phyloP scores from a whole-genome alignment of 257 asterid species.

The Paulownia fortunei region DNA sequence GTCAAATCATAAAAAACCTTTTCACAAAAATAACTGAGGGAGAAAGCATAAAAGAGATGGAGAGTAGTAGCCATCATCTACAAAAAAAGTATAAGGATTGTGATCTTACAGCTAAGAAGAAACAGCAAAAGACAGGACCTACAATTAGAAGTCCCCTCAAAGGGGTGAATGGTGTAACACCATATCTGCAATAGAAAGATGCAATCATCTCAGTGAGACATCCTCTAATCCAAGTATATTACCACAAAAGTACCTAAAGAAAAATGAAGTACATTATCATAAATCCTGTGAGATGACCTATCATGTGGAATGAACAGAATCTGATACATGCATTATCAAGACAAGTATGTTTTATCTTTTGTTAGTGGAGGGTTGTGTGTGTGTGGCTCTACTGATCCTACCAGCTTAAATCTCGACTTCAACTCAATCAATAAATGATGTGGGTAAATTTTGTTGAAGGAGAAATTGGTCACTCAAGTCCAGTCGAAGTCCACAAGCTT shows the following conservation, averaged over 20 bases:
- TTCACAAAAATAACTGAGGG: not conserved
- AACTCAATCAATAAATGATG: slow-evolving; percentile 6
- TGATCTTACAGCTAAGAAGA: slow-evolving; percentile 86
- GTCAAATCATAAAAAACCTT: not conserved
- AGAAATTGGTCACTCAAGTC: not conserved
- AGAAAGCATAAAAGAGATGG: not conserved
- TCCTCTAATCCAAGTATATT: not conserved
- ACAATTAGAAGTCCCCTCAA: slow-evolving; percentile 68
- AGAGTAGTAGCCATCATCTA: slow-evolving; percentile 6
- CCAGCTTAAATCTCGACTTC: not conserved
- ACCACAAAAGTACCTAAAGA: not conserved
- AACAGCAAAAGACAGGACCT: slow-evolving; percentile 78
- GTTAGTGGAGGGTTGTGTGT: not conserved
- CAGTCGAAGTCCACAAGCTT: not conserved
- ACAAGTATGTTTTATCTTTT: not conserved
- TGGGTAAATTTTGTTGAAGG: not conserved
- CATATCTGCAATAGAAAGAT: slow-evolving; percentile 63
- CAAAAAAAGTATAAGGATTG: slow-evolving; percentile 1
- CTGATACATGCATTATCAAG: not conserved
- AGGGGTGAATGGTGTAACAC: slow-evolving; percentile 87
- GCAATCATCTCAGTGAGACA: slow-evolving; percentile 11
- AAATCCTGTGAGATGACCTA: not conserved
- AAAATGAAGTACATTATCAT: not conserved
- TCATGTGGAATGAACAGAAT: not conserved
- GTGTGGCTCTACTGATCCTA: not conserved